phyloP scores from a whole-genome alignment of 768 basidiomycete species.

The Cystoderma amianthinum region DNA sequence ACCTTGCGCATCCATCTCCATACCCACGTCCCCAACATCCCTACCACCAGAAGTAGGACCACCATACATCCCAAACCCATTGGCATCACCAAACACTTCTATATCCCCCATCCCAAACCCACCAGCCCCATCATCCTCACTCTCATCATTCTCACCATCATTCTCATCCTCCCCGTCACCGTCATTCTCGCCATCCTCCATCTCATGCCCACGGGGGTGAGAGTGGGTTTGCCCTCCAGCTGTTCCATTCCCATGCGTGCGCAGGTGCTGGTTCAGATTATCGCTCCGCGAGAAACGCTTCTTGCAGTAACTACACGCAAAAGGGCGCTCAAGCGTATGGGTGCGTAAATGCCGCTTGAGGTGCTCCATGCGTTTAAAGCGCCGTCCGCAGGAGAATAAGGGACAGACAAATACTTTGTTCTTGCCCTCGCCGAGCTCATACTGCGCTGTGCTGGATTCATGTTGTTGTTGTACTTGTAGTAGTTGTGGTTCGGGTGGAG shows the following conservation, averaged over 20 bases:
- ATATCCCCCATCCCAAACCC: conserved; percentile 16
- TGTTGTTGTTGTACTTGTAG: too few species aligned
- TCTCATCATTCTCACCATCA: conserved; percentile 10
- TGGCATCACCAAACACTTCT: conserved; percentile 14
- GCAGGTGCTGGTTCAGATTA: conserved; percentile 81
- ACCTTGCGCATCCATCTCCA: conserved; percentile 56
- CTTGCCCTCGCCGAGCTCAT: conserved; percentile 29
- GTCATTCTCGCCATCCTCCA: conserved; percentile 15
- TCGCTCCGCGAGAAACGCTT: conserved; percentile 87
- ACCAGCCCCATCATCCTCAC: conserved; percentile 9
- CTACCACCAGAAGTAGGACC: conserved; percentile 12
- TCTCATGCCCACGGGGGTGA: conserved; percentile 6
- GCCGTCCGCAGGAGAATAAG: conserved; percentile 71
- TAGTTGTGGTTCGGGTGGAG: background rate
- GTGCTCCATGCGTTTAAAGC: conserved; percentile 92
- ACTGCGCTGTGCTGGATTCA: conserved; percentile 15
- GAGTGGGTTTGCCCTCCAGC: conserved; percentile 16
- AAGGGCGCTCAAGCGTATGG: conserved; percentile 87
- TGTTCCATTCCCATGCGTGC: conserved; percentile 63
- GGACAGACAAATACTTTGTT: conserved; percentile 77
- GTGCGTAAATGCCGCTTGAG: conserved; percentile 83
- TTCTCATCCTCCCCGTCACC: conserved; percentile 12
- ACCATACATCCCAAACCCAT: conserved; percentile 15
- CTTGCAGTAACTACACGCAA: conserved; percentile 62
- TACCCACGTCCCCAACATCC: conserved; percentile 37